Conservation (phyloP, 2,329 filamentous ascomycete species). For the Fusarium hostae region DNA sequence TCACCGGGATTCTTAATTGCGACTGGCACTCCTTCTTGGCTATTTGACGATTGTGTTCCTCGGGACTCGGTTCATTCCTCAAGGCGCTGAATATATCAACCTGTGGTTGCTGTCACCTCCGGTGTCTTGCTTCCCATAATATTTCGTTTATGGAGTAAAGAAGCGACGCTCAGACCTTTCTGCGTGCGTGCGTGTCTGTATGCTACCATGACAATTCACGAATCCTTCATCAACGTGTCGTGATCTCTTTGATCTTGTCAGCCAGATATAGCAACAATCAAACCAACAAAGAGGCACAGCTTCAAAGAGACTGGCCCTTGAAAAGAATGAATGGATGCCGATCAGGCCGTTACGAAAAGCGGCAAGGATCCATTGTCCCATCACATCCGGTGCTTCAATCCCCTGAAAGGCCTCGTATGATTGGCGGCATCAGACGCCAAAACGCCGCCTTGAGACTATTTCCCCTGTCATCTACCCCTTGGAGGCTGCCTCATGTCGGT, state of each 20-base stretch:
- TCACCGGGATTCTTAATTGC: conserved; percentile 23
- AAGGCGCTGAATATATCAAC: not conserved
- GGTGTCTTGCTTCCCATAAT: conserved; percentile 31
- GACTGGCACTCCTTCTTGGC: conserved; percentile 24
- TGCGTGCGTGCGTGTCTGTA: not conserved
- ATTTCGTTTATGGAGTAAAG: conserved; percentile 30
- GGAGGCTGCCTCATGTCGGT: conserved; percentile 34
- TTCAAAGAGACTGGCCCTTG: conserved; percentile 17
- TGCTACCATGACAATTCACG: conserved; percentile 8
- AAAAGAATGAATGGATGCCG: conserved; percentile 31
- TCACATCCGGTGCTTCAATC: conserved; percentile 35
- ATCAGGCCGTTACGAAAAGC: conserved; percentile 42
- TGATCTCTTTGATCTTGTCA: conserved; percentile 19
- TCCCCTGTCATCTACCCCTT: conserved; percentile 32
- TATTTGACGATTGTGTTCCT: conserved; percentile 15
- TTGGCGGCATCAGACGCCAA: conserved; percentile 41
- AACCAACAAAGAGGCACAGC: conserved; percentile 23
- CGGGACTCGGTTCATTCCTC: conserved; percentile 30
- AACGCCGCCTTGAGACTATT: conserved; percentile 32
- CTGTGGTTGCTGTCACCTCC: conserved; percentile 21
- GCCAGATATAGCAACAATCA: conserved; percentile 24
- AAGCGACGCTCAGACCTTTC: conserved; percentile 1
- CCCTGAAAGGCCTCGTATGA: conserved; percentile 38
- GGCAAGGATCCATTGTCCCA: conserved; percentile 37
- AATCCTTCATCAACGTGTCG: conserved; percentile 23